phyloP scores from a whole-genome alignment of 1,284 basidiomycete species.

The Cutaneotrichosporon cutaneum region DNA sequence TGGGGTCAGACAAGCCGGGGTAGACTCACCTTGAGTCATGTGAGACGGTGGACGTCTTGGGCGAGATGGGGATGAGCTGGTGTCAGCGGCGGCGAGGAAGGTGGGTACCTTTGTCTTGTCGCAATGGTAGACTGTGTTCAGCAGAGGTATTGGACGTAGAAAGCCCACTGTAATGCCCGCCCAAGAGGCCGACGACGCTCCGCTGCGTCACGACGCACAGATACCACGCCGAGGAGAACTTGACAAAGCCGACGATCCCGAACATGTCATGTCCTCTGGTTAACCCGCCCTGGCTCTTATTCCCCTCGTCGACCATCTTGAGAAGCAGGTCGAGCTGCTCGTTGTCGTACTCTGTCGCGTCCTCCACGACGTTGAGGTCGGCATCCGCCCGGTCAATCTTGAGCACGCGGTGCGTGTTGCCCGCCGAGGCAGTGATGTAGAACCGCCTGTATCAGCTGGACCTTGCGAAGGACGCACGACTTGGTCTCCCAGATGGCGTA shows the following conservation, averaged over 20 bases:
- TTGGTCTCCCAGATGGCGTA: constrained; percentile 89
- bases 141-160: neutral
- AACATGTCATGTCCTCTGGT: constrained; percentile 79
- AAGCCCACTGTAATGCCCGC: constrained; percentile 74
- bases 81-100: constrained; percentile 3
- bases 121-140: constrained; percentile 75
- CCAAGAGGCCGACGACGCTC: constrained; percentile 87
- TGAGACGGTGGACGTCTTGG: constrained; percentile 64
- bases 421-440: constrained; percentile 73
- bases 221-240: constrained; percentile 89
- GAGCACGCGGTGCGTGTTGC: constrained; percentile 72
- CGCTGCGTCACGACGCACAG: constrained; percentile 85
- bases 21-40: constrained; percentile 68
- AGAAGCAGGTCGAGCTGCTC: constrained; percentile 86
- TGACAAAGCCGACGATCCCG: constrained; percentile 67
- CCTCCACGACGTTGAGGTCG: constrained; percentile 73
- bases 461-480: constrained; percentile 47
- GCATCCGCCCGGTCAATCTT: constrained; percentile 84
- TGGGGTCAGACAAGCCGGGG: constrained; percentile 28
- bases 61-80: constrained; percentile 47
- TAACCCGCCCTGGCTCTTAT: constrained; percentile 80
- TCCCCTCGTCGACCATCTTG: constrained; percentile 93
- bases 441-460: constrained; percentile 60
- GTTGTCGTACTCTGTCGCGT: constrained; percentile 80
- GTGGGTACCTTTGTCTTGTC: constrained; percentile 77